These are phyloP conservation scores for Diplodia corticola DNA, from an alignment of 2,329 filamentous ascomycete species.

Conservation along the genomic window DNA sequence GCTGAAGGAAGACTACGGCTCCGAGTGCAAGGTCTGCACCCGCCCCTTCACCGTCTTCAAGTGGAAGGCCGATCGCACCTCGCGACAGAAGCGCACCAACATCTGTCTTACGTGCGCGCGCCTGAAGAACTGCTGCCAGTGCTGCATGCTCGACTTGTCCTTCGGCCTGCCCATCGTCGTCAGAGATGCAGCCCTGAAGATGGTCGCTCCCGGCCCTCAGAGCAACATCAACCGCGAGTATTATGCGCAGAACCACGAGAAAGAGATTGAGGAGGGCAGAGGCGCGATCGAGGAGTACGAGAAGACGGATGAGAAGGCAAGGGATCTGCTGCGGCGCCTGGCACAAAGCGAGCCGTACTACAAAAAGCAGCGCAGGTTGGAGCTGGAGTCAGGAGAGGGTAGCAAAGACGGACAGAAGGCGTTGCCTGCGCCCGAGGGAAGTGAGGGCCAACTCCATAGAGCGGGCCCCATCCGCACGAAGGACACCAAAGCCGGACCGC, in stretches of 20 bases:
- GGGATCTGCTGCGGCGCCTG: slow-evolving; percentile 79
- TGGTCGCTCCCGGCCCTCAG: slow-evolving; percentile 90
- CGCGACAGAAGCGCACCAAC: slow-evolving; percentile 88
- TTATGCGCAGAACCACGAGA: slow-evolving; percentile 96
- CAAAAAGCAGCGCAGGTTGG: slow-evolving; percentile 77
- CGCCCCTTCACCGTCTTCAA: slow-evolving; percentile 93
- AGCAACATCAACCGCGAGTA: slow-evolving; percentile 95
- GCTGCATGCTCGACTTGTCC: slow-evolving; percentile 95
- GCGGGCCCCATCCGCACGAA: slow-evolving; percentile 79
- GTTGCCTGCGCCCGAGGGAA: slow-evolving; percentile 41
- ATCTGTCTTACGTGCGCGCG: slow-evolving; percentile 96
- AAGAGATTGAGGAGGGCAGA: slow-evolving; percentile 87
- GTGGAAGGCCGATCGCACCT: slow-evolving; percentile 90
- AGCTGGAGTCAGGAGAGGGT: slow-evolving; percentile 54
- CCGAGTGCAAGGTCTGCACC: slow-evolving; percentile 84
- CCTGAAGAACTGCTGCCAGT: slow-evolving; percentile 98
- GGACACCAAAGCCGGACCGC: slow-evolving; percentile 45
- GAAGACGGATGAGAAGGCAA: slow-evolving; percentile 94
- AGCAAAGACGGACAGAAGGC: slow-evolving; percentile 44
- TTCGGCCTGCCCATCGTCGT: slow-evolving; percentile 95
- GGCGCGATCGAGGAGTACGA: slow-evolving; percentile 83
- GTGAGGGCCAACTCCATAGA: slow-evolving; percentile 29
- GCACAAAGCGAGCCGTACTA: slow-evolving; percentile 96
- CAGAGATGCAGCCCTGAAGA: slow-evolving; percentile 93
- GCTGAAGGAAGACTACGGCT: slow-evolving; percentile 95